Base-by-base conservation (phyloP, 176 grass and related monocot genomes). In the Phoenix dactylifera region DNA sequence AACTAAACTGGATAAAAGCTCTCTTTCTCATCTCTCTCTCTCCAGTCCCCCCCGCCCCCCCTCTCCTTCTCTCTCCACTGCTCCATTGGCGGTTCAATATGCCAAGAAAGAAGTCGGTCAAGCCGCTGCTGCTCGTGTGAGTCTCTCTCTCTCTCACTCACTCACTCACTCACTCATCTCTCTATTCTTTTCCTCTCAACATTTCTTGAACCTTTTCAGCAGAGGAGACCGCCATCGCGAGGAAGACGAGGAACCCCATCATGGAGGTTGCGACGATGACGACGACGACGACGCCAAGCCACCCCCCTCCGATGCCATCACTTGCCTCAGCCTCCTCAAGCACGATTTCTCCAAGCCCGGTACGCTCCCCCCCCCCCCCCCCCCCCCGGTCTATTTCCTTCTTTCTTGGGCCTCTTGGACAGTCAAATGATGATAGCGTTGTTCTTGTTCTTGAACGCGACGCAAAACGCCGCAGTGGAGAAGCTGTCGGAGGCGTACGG, bases 311-410 rank as follows among this genome's bases (percentile, higher is more conserved):
- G 25, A 60, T 17, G 26, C 17, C 58, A n/a, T 60, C 58, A 29
- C 58, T 26, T 60, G 58, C 58, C 29, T 60, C 58, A 29, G 24
- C 58, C 58, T 60, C 58, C 26, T 60, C 25, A 60, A 26, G 25
- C 58, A 16, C 26, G 24, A 26, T 16, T 60, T 26, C 26, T 60
- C 58, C 58, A 60, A 35, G n/a, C 26, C 26, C 26, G 17, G 54
- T 55, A 55, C 16, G 16, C 6, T n/a, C 7, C 12, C 55, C 20
- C 9, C 20, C 22, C 7, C 3, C 15, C 24, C 57, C 57, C 16
- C 14, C 57, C 22, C 57, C 12, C 4, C 20, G 0, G 20, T 20
- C 20, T 20, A 20, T 20, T 20, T 20, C 20, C 20, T 20, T 20
- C 20, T 20, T 20, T 20, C 20, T 20, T 20, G 20, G 20, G 20